Conservation (phyloP, 1,284 basidiomycete genomes). For the Apiotrichum mycotoxinovorans region DNA sequence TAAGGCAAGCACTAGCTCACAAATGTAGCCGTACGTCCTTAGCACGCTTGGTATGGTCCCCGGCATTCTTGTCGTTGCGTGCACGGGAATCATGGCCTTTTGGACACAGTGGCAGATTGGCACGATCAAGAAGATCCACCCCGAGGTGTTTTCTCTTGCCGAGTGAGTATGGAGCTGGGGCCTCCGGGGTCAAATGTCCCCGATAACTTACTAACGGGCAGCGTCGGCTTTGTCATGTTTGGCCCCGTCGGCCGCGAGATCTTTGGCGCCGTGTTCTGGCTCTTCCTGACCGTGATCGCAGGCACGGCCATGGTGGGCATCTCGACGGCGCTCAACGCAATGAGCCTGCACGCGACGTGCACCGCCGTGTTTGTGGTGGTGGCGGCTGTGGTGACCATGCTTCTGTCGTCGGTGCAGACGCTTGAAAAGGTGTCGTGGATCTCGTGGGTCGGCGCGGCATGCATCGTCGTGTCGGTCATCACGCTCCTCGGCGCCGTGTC, state of each 20-base stretch:
- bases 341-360: slow-evolving; percentile 31
- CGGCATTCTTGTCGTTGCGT: slow-evolving; percentile 26
- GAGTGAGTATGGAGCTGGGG: slow-evolving; percentile 28
- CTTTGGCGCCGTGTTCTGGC: slow-evolving; percentile 32
- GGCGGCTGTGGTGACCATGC: slow-evolving; percentile 21
- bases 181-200: too few species aligned
- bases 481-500: slow-evolving; percentile 41
- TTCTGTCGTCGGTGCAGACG: slow-evolving; percentile 30
- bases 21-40: slow-evolving; percentile 29
- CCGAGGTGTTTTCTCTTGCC: slow-evolving; percentile 21
- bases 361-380: slow-evolving; percentile 30
- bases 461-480: slow-evolving; percentile 29
- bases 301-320: slow-evolving; percentile 28
- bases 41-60: slow-evolving; percentile 28
- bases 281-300: slow-evolving; percentile 14
- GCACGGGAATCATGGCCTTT: slow-evolving; percentile 10
- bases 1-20: background rate
- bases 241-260: slow-evolving; percentile 39
- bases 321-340: slow-evolving; percentile 40
- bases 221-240: slow-evolving; percentile 25
- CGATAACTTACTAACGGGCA: too few species aligned
- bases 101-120: slow-evolving; percentile 25
- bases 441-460: slow-evolving; percentile 36
- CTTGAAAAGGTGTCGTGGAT: slow-evolving; percentile 35
- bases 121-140: slow-evolving; percentile 22